These are phyloP conservation scores for Xylariaceae sp. DNA, from an alignment of 2,329 filamentous ascomycete genomes.

Conservation along the genomic window DNA sequence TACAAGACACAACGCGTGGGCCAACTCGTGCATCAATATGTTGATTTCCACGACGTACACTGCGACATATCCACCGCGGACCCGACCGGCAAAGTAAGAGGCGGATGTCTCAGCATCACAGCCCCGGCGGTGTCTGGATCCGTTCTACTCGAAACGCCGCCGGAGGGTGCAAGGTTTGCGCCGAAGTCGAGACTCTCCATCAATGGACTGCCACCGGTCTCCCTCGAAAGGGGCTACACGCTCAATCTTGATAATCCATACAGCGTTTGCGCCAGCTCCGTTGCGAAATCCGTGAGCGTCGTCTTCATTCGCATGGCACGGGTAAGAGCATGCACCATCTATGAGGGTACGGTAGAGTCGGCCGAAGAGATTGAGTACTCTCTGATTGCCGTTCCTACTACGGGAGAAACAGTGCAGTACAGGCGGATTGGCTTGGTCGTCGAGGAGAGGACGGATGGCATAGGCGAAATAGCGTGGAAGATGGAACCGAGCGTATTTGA, in stretches of 20 bases:
- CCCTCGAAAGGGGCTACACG: neutral
- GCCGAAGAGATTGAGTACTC: neutral
- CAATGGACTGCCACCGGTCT: neutral
- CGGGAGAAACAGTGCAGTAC: neutral
- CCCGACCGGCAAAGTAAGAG: neutral
- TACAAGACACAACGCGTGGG: neutral
- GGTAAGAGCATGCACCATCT: neutral
- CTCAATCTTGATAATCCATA: neutral
- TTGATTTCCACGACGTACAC: neutral
- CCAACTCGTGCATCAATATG: neutral
- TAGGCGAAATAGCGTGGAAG: neutral
- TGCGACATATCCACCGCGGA: neutral
- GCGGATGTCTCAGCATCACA: neutral
- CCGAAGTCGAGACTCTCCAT: neutral
- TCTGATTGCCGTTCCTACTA: neutral
- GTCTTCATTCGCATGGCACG: neutral
- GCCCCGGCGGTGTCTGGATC: neutral
- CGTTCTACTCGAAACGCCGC: neutral
- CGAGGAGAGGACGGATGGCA: neutral
- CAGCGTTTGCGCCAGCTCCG: neutral
- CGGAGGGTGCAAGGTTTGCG: neutral
- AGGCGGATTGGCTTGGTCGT: neutral
- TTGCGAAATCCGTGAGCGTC: neutral
- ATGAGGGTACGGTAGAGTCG: neutral
- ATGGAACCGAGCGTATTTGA: neutral